These are phyloP conservation scores for Apophysomyces variabilis DNA, from an alignment of 371 early-diverging fungal genomes.

Conservation along the genomic window DNA sequence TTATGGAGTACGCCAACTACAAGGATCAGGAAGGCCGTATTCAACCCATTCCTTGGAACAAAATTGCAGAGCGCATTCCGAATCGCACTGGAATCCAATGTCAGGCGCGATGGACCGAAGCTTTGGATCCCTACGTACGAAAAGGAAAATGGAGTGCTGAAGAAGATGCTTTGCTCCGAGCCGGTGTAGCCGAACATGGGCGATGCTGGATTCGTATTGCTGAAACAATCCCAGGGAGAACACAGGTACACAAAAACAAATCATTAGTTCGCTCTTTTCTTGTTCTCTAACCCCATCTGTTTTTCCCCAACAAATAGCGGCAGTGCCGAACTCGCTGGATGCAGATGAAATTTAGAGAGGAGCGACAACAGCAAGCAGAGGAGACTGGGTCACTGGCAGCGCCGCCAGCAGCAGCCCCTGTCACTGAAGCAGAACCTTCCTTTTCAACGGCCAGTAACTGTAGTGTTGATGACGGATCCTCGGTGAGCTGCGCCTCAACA, in stretches of 20 bases:
- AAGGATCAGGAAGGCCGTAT: conserved; percentile 19
- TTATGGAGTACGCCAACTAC: conserved; percentile 14
- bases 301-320: conserved; percentile 20
- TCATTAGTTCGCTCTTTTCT: neutral
- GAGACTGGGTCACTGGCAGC: neutral
- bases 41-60: conserved; percentile 47
- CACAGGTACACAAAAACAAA: conserved; percentile 31
- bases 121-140: conserved; percentile 62
- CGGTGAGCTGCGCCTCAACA: conserved; percentile 5
- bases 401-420: neutral
- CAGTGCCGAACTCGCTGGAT: conserved; percentile 70
- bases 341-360: conserved; percentile 40
- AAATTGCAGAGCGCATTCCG: conserved; percentile 44
- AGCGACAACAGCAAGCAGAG: conserved; percentile 8
- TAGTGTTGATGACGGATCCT: conserved; percentile 6
- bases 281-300: neutral
- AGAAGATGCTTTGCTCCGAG: conserved; percentile 55
- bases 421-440: neutral
- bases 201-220: conserved; percentile 69
- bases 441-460: conserved; percentile 5
- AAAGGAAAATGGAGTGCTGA: conserved; percentile 62
- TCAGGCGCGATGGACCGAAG: conserved; percentile 66
- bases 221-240: conserved; percentile 57
- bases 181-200: conserved; percentile 44
- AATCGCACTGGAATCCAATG: conserved; percentile 58